phyloP scores from a whole-genome alignment of 2,329 filamentous ascomycete genomes.

The Alternaria atra region DNA sequence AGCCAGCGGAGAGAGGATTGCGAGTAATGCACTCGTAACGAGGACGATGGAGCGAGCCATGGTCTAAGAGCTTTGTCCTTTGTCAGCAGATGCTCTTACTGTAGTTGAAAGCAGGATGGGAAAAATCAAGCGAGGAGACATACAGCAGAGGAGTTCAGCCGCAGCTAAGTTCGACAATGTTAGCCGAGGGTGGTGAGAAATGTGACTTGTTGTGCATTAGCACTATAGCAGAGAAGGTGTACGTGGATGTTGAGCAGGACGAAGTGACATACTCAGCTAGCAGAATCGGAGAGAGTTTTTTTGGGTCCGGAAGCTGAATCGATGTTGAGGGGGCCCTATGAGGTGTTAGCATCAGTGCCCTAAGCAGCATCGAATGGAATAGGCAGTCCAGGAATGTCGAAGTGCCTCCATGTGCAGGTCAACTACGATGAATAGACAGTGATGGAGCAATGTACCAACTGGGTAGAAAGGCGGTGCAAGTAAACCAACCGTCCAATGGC shows the following conservation, averaged over 20 bases:
- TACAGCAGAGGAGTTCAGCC: neutral
- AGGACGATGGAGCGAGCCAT: conserved; percentile 24
- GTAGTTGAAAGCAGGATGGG: neutral
- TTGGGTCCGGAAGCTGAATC: neutral
- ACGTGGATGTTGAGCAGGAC: neutral
- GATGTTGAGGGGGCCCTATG: neutral
- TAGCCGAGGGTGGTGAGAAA: neutral
- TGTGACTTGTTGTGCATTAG: neutral
- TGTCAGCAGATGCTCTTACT: neutral
- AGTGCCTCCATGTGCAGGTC: neutral
- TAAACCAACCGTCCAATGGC: neutral
- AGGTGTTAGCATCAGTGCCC: neutral
- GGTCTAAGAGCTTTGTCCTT: neutral
- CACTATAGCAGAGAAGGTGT: neutral
- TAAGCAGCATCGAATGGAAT: neutral
- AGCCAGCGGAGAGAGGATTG: conserved; percentile 18
- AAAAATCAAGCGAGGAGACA: neutral
- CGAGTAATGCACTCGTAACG: conserved; percentile 25
- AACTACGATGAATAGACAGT: neutral
- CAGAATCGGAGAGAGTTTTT: neutral
- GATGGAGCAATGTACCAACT: neutral
- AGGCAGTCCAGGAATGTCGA: neutral
- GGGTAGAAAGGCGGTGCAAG: neutral
- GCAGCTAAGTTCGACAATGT: neutral
- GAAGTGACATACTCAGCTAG: neutral